Evolutionary conservation across 345 rosid genomes (phyloP), one percentile per base, ranked within the genome.

Genomic region (Boechera divaricarpa): DNA sequence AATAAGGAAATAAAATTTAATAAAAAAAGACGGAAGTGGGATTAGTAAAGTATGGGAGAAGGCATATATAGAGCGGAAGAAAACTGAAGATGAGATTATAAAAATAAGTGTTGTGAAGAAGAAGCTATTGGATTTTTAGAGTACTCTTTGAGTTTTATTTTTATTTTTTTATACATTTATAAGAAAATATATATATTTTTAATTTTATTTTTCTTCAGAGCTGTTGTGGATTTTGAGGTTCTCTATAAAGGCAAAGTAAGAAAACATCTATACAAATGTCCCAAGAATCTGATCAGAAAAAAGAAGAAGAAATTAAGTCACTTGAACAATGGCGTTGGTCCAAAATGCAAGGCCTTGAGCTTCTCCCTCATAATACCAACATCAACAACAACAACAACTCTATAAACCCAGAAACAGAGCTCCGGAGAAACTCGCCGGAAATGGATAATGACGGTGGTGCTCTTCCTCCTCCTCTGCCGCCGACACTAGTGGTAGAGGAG

Each of bases 271-370:
- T 77, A 80, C 91, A 85, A 89, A 94, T 94, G 97, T 90, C 94
- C 82, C 91, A 83, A 86, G 91, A 89, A 74, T 77, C 86, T 70
- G 63, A 63, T 69, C 76, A 74, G 73, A 51, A 85, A 72, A 42
- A 73, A 54, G 71, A 85, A 55, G 59, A 86, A 51, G 91, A 85
- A 85, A 86, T 84, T 86, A 86, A 87, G 81, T 78, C 85, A 85
- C 81, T 80, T 63, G 97, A 95, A 85, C 89, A 87, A 76, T 95
- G 98, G 99, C 90, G 87, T 83, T 95, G 98, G 96, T 88, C 96
- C 31, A 97, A 92, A 88, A 89, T 95, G 94, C 97, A 92, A 89
- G 98, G 98, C 42, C 94, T 95, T 81, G 99, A 95, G 81, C 98
- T 95, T 74, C 79, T 86, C 32, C 76, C 97, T 67, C 39, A 85